Evolutionary conservation across 2,329 filamentous ascomycete genomes (phyloP), one percentile per base, ranked within the genome.

Genomic region (Colletotrichum ledebouriae): DNA sequence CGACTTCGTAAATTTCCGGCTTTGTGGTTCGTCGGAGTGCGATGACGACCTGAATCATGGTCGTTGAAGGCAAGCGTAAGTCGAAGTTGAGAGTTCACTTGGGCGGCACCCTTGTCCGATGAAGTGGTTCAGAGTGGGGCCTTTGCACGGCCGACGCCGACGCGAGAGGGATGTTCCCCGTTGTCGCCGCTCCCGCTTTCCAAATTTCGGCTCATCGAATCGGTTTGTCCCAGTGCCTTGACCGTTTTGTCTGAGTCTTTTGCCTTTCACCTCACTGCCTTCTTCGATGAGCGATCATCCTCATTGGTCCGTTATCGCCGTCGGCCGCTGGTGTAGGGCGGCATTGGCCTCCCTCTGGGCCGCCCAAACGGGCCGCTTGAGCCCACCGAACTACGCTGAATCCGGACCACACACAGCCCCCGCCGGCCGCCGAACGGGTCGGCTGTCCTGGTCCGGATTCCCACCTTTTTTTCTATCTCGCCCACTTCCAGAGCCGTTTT

Each of bases 291-390:
- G 7, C 15, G 12, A 17, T 11, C 41, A 4, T 22, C 59, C 53
- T 25, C 55, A 68, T 68, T 68, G 61, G 65, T 20, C 33, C 4
- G 47, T 12, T 22, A 25, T 42, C 64, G 52, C 44, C 39, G 46
- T 49, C n/a, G 34, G 15, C 49, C 49, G 49, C 29, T 52, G 49
- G 49, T 52, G 22, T 39, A 59, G 41, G 25, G 25, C 47, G 10
- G 22, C 46, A 25, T 34, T 22, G 49, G 49, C 59, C 20, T 47
- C 47, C 34, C 50, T 44, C 37, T 49, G 61, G 66, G 66, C 55
- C 66, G 61, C 56, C 29, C 61, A 60, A 65, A 68, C 61, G 66
- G 66, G 66, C 66, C 66, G 66, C 61, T 50, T 29, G 55, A 10
- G 52, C 61, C 66, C 56, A 60, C 65, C 53, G 29, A 34, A 22